Evolutionary conservation across 2,329 filamentous ascomycete species (phyloP), one percentile per base, ranked within the genome.

Genomic region (Akanthomyces muscarius): DNA sequence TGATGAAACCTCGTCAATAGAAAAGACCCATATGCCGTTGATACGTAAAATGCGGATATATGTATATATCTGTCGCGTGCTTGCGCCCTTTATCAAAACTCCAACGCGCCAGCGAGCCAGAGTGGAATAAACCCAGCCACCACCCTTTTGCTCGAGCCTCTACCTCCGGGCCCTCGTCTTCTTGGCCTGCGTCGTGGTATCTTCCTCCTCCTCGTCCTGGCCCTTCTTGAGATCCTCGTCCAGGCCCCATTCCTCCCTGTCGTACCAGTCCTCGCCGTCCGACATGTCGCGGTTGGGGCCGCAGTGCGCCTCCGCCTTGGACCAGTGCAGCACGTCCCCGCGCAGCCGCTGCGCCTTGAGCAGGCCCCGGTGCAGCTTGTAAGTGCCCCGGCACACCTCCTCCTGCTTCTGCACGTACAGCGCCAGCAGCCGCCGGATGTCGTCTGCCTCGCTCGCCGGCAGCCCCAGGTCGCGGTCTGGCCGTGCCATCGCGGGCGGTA

Each of bases 181-280:
- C 77, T 87, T 87, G 60, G 83, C 81, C 57, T 82, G 77, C 66
- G 81, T 81, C 66, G 80, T 77, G 64, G 60, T 56, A 66, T 92
- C 90, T 71, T 94, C 90, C 71, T 95, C 91, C 70, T 94, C 91
- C 71, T 90, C 88, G 65, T 92, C 89, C 69, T 90, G 88, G 0
- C 91, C 91, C 77, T 95, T 95, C 73, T 91, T 89, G 8, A 94
- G 76, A 67, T 90, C 88, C 65, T 90, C 88, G 10, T 85, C 83
- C 55, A 95, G 74, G 0, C 84, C 85, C 90, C 90, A 94, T 76
- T 91, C 89, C 60, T 91, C 88, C 70, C 85, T 85, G 74, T 96
- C 91, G 71, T 92, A 93, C 89, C 90, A 96, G 72, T 96, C 91
- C 78, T 96, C 91, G 13, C 90, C 90, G 72, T 96, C 91, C 57